These are phyloP conservation scores for Amesomyces nigricolor DNA, from an alignment of 2,329 filamentous ascomycete genomes.

Conservation along the genomic window DNA sequence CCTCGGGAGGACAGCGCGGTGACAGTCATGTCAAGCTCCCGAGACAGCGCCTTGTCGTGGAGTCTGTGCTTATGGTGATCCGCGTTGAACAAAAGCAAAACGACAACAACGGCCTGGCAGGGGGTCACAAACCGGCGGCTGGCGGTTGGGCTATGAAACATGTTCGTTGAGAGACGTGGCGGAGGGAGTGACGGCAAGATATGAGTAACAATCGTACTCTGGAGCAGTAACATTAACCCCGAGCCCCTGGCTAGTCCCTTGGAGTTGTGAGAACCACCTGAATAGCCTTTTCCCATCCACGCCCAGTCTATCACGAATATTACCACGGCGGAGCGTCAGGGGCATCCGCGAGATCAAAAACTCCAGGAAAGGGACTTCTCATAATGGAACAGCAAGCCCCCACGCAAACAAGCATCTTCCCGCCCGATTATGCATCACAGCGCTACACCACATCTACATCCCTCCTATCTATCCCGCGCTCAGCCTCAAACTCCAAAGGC, in stretches of 20 bases:
- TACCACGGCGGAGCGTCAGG: no score
- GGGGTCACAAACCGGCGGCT: slow-evolving; percentile 5
- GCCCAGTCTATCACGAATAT: no score
- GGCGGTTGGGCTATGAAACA: slow-evolving; percentile 4
- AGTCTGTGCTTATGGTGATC: background rate
- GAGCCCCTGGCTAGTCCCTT: background rate
- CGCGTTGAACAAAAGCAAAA: background rate
- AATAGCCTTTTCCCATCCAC: no score
- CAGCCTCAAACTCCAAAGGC: background rate
- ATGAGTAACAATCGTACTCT: background rate
- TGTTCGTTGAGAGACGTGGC: background rate
- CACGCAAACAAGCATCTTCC: background rate
- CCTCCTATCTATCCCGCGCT: background rate
- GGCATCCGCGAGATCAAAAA: no score
- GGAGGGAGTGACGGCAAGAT: slow-evolving; percentile 1
- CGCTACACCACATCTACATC: background rate
- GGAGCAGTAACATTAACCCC: no score
- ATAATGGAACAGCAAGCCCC: no score
- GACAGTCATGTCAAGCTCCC: background rate
- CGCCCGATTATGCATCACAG: background rate
- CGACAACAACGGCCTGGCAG: background rate
- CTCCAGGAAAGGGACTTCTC: no score
- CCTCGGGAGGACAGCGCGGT: background rate
- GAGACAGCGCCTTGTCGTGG: background rate
- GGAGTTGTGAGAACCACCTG: background rate